Percentiles rank a stretch among this genome's conserved stretches.
These are phyloP conservation scores for Physaria fendleri DNA, from an alignment of 345 rosid genomes.

Conservation along the genomic window DNA sequence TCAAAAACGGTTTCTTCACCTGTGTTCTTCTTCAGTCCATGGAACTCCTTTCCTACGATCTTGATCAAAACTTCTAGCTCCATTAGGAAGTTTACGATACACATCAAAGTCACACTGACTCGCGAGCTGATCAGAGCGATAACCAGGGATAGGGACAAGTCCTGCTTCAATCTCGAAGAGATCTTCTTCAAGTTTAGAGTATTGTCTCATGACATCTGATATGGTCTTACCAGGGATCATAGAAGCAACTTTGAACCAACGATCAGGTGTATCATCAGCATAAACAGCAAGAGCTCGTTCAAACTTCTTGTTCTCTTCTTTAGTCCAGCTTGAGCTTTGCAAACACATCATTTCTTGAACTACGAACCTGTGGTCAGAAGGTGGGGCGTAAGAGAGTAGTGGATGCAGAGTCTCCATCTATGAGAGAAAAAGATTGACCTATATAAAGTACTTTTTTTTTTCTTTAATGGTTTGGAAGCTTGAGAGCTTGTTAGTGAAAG, in stretches of 20 bases:
- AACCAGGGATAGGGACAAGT: conserved; percentile 74
- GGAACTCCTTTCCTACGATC: conserved; percentile 97
- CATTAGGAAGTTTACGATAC: conserved; percentile 25
- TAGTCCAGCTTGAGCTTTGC: conserved; percentile 54
- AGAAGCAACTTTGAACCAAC: conserved; percentile 76
- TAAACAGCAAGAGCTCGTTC: conserved; percentile 77
- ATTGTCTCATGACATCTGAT: conserved; percentile 83
- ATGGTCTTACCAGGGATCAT: conserved; percentile 94
- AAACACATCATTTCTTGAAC: conserved; percentile 32
- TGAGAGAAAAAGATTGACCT: neutral
- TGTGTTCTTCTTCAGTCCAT: conserved; percentile 99
- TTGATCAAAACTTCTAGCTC: conserved; percentile 40
- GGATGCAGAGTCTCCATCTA: conserved; percentile 46
- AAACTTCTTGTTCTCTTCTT: conserved; percentile 89
- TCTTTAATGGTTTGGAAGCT: neutral
- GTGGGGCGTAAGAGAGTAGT: conserved; percentile 55
- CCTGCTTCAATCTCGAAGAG: conserved; percentile 96
- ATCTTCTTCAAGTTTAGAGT: conserved; percentile 85
- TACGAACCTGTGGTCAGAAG: conserved; percentile 56
- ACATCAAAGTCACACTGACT: conserved; percentile 34
- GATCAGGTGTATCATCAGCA: conserved; percentile 86
- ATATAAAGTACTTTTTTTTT: neutral
- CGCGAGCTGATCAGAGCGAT: conserved; percentile 37
- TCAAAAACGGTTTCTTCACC: conserved; percentile 32
- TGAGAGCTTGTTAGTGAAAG: conserved; percentile 1